Evolutionary conservation across 768 basidiomycete genomes (phyloP).

Genomic region (Termitomyces sp.): DNA sequence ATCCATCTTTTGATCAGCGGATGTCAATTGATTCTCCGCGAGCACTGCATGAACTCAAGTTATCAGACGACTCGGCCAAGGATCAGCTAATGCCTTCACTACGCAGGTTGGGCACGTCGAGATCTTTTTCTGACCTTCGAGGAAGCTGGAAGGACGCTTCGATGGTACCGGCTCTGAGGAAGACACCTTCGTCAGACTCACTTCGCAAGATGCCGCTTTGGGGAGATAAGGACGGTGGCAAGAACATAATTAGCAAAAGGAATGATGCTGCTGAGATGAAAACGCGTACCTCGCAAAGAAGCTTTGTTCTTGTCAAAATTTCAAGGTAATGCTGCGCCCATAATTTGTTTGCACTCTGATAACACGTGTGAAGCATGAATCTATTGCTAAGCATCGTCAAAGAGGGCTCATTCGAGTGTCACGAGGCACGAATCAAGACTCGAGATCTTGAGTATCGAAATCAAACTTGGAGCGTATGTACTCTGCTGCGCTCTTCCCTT

Average conservation of each 20-base stretch:
- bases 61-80: background rate
- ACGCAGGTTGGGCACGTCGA: conserved; percentile 51
- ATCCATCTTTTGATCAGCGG: conserved; percentile 16
- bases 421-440: conserved; percentile 73
- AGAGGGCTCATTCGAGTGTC: conserved; percentile 80
- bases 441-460: conserved; percentile 78
- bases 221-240: conserved; percentile 10
- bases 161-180: conserved; percentile 22
- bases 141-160: conserved; percentile 26
- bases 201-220: conserved; percentile 18
- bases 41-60: conserved; percentile 20
- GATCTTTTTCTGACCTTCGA: conserved; percentile 69
- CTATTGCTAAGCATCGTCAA: conserved; percentile 74
- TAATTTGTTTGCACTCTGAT: background rate
- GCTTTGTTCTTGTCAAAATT: conserved; percentile 74
- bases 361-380: conserved; percentile 42
- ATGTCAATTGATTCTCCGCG: conserved; percentile 50
- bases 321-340: conserved; percentile 42
- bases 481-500: background rate
- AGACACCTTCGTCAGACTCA: conserved; percentile 35
- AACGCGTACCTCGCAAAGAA: conserved; percentile 74
- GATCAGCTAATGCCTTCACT: conserved; percentile 31
- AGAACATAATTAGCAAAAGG: conserved; percentile 16
- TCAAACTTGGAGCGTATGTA: conserved; percentile 74
- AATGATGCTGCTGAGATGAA: conserved; percentile 78